Conservation (phyloP, 2,329 filamentous ascomycete genomes). For the Thielaviopsis cerberus region DNA sequence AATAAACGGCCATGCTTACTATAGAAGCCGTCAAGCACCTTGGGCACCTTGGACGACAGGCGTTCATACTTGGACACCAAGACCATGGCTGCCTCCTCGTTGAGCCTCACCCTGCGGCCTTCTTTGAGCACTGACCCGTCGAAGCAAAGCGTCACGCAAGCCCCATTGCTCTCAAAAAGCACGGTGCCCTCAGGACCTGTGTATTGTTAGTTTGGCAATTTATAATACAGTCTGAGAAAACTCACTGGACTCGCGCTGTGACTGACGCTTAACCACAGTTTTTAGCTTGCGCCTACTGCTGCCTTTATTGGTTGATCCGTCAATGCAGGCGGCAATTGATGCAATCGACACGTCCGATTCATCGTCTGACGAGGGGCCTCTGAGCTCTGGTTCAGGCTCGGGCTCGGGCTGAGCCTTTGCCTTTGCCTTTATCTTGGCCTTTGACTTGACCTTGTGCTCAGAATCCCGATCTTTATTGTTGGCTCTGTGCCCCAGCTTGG, state of each 20-base stretch:
- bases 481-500: too few species aligned
- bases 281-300: neutral
- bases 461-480: too few species aligned
- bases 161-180: neutral
- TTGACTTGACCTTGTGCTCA: neutral
- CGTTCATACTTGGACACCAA: neutral
- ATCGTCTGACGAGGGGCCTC: neutral
- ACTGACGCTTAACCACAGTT: neutral
- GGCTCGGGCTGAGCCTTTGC: neutral
- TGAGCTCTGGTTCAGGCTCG: neutral
- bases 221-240: neutral
- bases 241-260: neutral
- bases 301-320: neutral
- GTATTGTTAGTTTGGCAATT: neutral
- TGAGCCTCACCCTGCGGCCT: neutral
- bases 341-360: neutral
- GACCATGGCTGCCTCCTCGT: constrained; percentile 4
- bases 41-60: neutral
- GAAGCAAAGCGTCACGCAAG: neutral
- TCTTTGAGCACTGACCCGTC: constrained; percentile 1
- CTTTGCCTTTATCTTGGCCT: neutral
- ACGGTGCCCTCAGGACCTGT: neutral
- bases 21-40: neutral
- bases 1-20: neutral
- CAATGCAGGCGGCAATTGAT: neutral